phyloP scores from a whole-genome alignment of 1,284 basidiomycete genomes.

The Tylopilus sp. region DNA sequence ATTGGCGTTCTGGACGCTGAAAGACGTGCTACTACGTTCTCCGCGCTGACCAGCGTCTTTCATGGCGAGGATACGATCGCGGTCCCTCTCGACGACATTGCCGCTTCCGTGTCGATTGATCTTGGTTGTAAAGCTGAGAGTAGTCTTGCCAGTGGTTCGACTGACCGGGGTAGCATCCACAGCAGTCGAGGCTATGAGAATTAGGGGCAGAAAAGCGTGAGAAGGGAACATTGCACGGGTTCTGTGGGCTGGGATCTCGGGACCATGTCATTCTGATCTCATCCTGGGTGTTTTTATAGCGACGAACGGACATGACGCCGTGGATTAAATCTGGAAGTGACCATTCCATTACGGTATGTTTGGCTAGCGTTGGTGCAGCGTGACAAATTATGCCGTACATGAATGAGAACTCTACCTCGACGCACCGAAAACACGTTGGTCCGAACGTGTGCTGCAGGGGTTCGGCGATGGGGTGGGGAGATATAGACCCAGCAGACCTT shows the following conservation, averaged over 20 bases:
- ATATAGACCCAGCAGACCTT: too few species aligned
- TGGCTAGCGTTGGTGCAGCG: too few species aligned
- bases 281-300: neutral
- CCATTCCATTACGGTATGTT: neutral
- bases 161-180: slow-evolving; percentile 15
- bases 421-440: too few species aligned
- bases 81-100: neutral
- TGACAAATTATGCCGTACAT: too few species aligned
- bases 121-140: neutral
- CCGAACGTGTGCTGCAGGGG: too few species aligned
- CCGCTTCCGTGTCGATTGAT: slow-evolving; percentile 1
- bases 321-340: neutral
- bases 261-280: neutral
- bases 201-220: slow-evolving; percentile 9
- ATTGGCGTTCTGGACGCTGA: neutral
- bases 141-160: slow-evolving; percentile 10
- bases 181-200: slow-evolving; percentile 11
- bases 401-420: too few species aligned
- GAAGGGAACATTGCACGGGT: slow-evolving; percentile 16
- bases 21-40: neutral
- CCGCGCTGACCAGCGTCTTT: neutral
- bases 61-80: slow-evolving; percentile 1
- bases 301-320: neutral
- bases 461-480: too few species aligned
- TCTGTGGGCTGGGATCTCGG: neutral